phyloP scores from a whole-genome alignment of 805 yeast species.

The Candida maltosa region DNA sequence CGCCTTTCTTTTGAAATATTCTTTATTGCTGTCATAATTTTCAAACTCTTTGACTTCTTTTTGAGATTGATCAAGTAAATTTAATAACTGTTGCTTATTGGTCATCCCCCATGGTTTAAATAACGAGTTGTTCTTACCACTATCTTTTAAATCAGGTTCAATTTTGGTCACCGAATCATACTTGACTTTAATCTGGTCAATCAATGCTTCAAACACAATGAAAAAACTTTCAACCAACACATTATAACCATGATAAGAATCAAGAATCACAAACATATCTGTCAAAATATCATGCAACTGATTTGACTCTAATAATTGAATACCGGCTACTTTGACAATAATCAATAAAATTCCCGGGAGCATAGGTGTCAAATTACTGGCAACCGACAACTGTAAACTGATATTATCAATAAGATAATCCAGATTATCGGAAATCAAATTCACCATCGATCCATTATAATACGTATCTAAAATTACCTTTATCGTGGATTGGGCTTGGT shows the following conservation, averaged over 20 bases:
- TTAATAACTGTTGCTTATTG: slow-evolving; percentile 40
- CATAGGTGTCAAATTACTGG: slow-evolving; percentile 66
- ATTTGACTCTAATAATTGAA: slow-evolving; percentile 47
- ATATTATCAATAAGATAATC: slow-evolving; percentile 81
- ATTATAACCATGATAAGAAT: slow-evolving; percentile 80
- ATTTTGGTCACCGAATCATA: slow-evolving; percentile 7
- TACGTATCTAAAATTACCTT: slow-evolving; percentile 47
- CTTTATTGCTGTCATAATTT: slow-evolving; percentile 32
- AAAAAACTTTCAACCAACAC: slow-evolving; percentile 72
- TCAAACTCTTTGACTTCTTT: slow-evolving; percentile 15
- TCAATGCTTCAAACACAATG: slow-evolving; percentile 60
- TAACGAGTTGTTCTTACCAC: slow-evolving; percentile 12
- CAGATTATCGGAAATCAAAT: slow-evolving; percentile 60
- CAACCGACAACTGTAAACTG: slow-evolving; percentile 65
- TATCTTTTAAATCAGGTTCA: slow-evolving; percentile 1
- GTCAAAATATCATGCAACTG: slow-evolving; percentile 72
- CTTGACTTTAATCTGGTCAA: slow-evolving; percentile 33
- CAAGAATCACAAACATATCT: slow-evolving; percentile 73
- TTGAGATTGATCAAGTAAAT: slow-evolving; percentile 42
- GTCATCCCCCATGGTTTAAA: slow-evolving; percentile 63
- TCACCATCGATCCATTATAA: slow-evolving; percentile 49
- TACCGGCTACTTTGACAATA: slow-evolving; percentile 68
- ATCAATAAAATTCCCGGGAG: slow-evolving; percentile 68
- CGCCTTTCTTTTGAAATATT: slow-evolving; percentile 35
- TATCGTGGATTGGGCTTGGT: slow-evolving; percentile 55